A percentile compares a stretch with the other conserved stretches of the same genome.
Evolutionary conservation across 352 stramenopile species (phyloP).

Genomic region (Phytophthora palmivora): DNA sequence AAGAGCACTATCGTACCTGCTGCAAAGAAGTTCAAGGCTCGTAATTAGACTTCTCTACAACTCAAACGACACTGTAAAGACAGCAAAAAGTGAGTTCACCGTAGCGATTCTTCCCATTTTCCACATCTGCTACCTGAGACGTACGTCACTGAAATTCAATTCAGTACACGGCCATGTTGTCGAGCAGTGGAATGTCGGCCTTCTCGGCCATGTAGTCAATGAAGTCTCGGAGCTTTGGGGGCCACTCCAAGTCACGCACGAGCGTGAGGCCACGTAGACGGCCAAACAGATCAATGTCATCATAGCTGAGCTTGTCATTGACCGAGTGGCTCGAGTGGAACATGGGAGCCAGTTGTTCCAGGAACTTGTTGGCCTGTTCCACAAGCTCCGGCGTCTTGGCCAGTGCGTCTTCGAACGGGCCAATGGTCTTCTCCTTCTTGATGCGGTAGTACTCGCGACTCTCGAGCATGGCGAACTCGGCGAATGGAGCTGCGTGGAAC

Average conservation of each 20-base stretch:
- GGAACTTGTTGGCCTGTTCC: too few species aligned
- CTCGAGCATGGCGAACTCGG: slow-evolving; percentile 54
- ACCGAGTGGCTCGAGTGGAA: slow-evolving; percentile 53
- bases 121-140: not conserved
- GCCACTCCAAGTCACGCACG: slow-evolving; percentile 61
- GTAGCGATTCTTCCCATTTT: too few species aligned
- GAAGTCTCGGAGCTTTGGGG: slow-evolving; percentile 58
- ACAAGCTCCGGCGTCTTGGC: slow-evolving; percentile 56
- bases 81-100: too few species aligned
- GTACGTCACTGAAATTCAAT: not conserved
- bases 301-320: slow-evolving; percentile 64
- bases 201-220: slow-evolving; percentile 57
- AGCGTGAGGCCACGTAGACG: slow-evolving; percentile 58
- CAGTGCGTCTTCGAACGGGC: slow-evolving; percentile 44
- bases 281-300: slow-evolving; percentile 68
- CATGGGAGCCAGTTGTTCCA: slow-evolving; percentile 56
- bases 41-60: not conserved
- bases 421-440: slow-evolving; percentile 61
- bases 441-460: slow-evolving; percentile 60
- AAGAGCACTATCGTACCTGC: slow-evolving; percentile 31
- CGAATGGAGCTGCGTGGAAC: slow-evolving; percentile 49
- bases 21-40: slow-evolving; percentile 24
- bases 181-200: slow-evolving; percentile 53
- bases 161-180: slow-evolving; percentile 54
- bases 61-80: not conserved